Evolutionary conservation across 352 stramenopile genomes (phyloP).

Genomic region (Phytopythium cucurbitacearum): DNA sequence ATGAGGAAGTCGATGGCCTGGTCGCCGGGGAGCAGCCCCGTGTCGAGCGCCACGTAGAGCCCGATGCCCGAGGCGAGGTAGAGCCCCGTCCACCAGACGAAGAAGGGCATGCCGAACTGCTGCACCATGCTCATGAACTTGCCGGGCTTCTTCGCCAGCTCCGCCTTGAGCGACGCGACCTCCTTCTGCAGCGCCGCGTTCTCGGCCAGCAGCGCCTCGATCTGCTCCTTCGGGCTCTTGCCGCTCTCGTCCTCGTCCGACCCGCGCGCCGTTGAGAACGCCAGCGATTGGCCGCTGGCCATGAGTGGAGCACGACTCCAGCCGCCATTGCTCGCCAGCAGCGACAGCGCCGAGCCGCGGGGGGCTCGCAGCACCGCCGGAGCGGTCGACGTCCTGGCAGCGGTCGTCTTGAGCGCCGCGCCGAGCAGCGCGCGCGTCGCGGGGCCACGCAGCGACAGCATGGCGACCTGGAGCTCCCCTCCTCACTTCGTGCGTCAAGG

Average conservation of each 20-base stretch:
- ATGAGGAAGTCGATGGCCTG: conserved; percentile 85
- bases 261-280: conserved; percentile 46
- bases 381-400: no score
- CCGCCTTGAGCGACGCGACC: conserved; percentile 47
- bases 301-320: conserved; percentile 17
- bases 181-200: conserved; percentile 74
- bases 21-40: conserved; percentile 57
- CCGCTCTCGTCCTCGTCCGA: conserved; percentile 22
- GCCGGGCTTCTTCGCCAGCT: conserved; percentile 60
- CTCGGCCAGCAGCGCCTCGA: conserved; percentile 71
- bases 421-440: no score
- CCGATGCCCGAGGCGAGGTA: conserved; percentile 68
- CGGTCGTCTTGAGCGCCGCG: no score
- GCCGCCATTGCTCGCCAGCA: conserved; percentile 4
- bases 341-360: conserved; percentile 7
- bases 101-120: conserved; percentile 83
- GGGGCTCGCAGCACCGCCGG: background rate
- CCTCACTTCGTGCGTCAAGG: no score
- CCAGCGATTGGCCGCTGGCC: conserved; percentile 28
- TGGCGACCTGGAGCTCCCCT: no score
- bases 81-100: conserved; percentile 78
- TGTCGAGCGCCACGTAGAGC: conserved; percentile 77
- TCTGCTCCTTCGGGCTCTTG: conserved; percentile 44
- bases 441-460: no score
- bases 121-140: conserved; percentile 77